Percentiles rank a stretch among this genome's conserved stretches.
Evolutionary conservation across 2,329 filamentous ascomycete species (phyloP).

Genomic region (Arthrobotrys conoides): DNA sequence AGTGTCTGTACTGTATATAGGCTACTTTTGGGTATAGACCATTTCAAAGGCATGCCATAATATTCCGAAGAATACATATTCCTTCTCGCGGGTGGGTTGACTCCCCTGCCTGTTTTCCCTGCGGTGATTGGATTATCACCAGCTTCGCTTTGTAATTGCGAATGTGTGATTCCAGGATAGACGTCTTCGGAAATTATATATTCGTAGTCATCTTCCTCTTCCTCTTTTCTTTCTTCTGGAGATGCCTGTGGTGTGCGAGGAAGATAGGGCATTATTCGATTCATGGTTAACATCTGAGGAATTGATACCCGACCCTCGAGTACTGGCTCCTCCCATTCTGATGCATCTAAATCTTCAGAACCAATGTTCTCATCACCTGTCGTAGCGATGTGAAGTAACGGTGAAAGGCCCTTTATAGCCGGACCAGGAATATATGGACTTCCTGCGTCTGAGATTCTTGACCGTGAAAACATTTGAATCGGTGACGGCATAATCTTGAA

Average conservation of each 20-base stretch:
- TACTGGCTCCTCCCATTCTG: background rate
- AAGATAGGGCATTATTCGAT: background rate
- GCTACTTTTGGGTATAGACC: background rate
- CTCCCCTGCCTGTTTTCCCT: background rate
- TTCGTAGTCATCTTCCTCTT: background rate
- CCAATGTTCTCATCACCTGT: constrained; percentile 8
- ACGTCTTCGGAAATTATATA: constrained; percentile 2
- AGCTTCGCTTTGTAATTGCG: background rate
- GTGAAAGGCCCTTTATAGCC: background rate
- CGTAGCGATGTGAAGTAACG: background rate
- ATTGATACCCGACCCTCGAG: background rate
- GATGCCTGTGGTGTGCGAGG: background rate
- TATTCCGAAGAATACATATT: constrained; percentile 19
- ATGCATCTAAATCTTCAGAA: constrained; percentile 1
- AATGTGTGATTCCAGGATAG: background rate
- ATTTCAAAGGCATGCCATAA: background rate
- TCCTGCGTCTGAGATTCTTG: background rate
- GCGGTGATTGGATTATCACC: background rate
- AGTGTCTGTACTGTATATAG: background rate
- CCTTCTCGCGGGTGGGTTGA: background rate
- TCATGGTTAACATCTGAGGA: constrained; percentile 7
- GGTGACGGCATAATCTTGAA: constrained; percentile 19
- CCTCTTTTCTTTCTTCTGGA: background rate
- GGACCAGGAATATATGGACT: background rate
- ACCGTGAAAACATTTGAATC: background rate